Evolutionary conservation across 257 asterid species (phyloP).

Genomic region (Phtheirospermum japonicum): DNA sequence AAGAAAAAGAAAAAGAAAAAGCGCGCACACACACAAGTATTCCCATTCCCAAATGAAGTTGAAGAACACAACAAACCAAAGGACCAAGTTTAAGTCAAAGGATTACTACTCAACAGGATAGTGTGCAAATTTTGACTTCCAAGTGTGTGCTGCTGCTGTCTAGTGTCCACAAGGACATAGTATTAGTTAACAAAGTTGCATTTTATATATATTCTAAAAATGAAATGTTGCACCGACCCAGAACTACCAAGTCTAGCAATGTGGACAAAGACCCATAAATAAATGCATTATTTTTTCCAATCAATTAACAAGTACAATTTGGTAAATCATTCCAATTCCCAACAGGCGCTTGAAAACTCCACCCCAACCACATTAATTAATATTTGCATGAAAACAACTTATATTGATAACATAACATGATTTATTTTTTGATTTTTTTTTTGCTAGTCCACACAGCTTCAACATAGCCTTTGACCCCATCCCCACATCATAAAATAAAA

Average conservation of each 20-base stretch:
- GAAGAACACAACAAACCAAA: slow-evolving; percentile 11
- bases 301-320: slow-evolving; percentile 27
- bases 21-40: no score
- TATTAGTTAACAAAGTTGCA: not conserved
- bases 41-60: no score
- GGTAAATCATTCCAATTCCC: slow-evolving; percentile 32
- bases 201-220: slow-evolving; percentile 1
- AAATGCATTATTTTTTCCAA: slow-evolving; percentile 9
- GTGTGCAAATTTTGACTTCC: slow-evolving; percentile 38
- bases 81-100: slow-evolving; percentile 30
- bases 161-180: not conserved
- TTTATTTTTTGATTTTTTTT: not conserved
- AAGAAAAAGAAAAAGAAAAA: no score
- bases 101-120: slow-evolving; percentile 9
- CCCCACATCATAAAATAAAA: slow-evolving; percentile 15
- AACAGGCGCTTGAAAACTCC: slow-evolving; percentile 33
- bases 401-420: not conserved
- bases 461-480: slow-evolving; percentile 32
- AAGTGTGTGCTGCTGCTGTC: slow-evolving; percentile 4
- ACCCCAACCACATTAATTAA: slow-evolving; percentile 31
- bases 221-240: slow-evolving; percentile 26
- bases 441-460: slow-evolving; percentile 34
- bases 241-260: slow-evolving; percentile 22
- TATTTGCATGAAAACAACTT: slow-evolving; percentile 2
- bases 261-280: slow-evolving; percentile 33